Conservation (phyloP, 345 rosid genomes). For the Eucalyptus polyanthemos region DNA sequence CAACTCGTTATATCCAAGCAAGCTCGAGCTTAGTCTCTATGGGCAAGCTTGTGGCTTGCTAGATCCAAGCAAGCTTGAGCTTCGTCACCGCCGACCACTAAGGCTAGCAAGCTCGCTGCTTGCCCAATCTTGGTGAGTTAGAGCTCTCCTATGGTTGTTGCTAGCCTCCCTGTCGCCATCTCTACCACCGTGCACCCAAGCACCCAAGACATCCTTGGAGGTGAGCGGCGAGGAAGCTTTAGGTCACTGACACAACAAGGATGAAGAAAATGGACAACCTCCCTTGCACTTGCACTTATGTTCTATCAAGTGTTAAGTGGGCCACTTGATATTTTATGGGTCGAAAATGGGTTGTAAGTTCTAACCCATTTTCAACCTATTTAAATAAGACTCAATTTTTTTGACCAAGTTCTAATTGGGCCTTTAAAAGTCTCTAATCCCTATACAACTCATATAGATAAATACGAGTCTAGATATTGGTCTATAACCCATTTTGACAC, state of each 20-base stretch:
- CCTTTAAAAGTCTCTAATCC: too few relatives aligned
- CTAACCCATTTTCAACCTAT: too few relatives aligned
- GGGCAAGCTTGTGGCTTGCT: not conserved
- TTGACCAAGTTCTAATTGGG: too few relatives aligned
- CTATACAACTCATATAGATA: too few relatives aligned
- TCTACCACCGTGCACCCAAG: not conserved
- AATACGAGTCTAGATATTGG: fast-evolving
- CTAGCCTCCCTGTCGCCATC: not conserved
- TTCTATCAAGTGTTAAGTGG: too few relatives aligned
- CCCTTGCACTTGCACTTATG: too few relatives aligned
- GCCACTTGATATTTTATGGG: too few relatives aligned
- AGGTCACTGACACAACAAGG: too few relatives aligned
- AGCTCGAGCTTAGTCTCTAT: not conserved
- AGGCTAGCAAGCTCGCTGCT: not conserved
- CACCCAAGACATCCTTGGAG: not conserved
- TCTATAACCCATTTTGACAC: too few relatives aligned
- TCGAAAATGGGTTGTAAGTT: too few relatives aligned
- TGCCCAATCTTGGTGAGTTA: fast-evolving
- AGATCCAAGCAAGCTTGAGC: not conserved
- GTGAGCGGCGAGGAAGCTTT: not conserved
- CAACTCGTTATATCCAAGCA: not conserved
- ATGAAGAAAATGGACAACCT: too few relatives aligned
- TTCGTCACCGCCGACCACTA: fast-evolving
- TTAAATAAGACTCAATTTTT: too few relatives aligned
- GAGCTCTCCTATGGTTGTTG: not conserved